Evolutionary conservation across 352 stramenopile genomes (phyloP), one percentile per base, ranked within the genome.

Genomic region (Globisporangium alternatum): DNA sequence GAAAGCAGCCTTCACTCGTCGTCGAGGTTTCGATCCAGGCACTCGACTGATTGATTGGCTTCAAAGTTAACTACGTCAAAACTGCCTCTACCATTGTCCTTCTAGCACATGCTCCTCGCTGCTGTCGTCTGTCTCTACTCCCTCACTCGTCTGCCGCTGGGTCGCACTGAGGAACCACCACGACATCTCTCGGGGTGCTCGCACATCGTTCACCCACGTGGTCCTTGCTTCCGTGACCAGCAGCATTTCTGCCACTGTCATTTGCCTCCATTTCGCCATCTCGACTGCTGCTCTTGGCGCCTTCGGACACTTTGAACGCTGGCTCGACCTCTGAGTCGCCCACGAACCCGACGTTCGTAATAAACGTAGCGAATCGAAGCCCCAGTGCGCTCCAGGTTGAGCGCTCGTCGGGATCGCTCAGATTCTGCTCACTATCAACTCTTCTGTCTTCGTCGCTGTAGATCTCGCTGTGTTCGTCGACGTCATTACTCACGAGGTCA

Each of bases 61-160:
- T 30, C 47, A 53, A 53, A n/a, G 47, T 49, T 62, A 51, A 53
- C 28, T 55, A 41, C 31, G 45, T 62, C 54, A 60, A 60, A 60
- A 60, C 54, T 60, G 21, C 5, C 13, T 54, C 12, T 19, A 54
- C 21, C 28, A 19, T n/a, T 22, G 19, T 9, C 48, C 28, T 37
- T 17, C 5, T n/a, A 12, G 3, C 45, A 30, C 21, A 51, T 45
- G 30, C 19, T 17, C 30, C 21, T 19, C 7, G 17, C 31, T 41
- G 5, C 41, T 15, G 12, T 12, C 8, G 5, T 54, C 49, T 56
- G 6, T n/a, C 19, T 52, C 9, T 52, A 7, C 9, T 12, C 28
- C 4, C 15, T 28, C 28, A 37, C 49, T 56, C 49, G 17, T 37
- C 49, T 22, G 17, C 17, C 43, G 17, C 25, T 56, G 49, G 49